Evolutionary conservation across 192 early-diverging fungal species (phyloP), one percentile per base, ranked within the genome.

Genomic region (Linnemannia schmuckeri): DNA sequence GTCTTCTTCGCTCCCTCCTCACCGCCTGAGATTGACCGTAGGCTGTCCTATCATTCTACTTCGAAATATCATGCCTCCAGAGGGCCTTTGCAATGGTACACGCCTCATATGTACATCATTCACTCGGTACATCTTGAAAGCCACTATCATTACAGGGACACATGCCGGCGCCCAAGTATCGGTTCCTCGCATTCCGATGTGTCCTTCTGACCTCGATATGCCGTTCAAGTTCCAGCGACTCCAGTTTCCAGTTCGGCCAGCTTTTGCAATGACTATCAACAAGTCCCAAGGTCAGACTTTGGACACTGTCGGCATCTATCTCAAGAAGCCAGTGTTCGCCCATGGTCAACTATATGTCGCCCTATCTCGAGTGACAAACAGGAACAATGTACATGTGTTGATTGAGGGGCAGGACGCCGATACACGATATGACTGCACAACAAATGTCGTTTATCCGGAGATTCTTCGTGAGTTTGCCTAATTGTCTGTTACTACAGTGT

Each of bases 1-100:
- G 17, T 41, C 73, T 30, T 57, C 75, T 37, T 66, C 40, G 4
- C 46, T 88, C 6, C 70, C 87, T 52, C 78, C 87, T 42, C 81
- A 88, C 66, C 12, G 61, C 12, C 47, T 88, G 20, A 40, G 1
- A 41, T 44, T 77, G 18, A 76, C 66, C 17, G 70, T 72, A 0
- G 52, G 68, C 40, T 69, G 37, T 20, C 76, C 80, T 24, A 37
- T 79, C 3, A 79, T 79, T 24, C 74, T 85, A 22, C 37, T 85
- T 13, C n/a, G 77, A 44, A 82, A 88, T 35, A 6, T 88, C 1
- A 37, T 79, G 37, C 81, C 77, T 38, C n/a, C 40, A 22, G 33
- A 74, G 4, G 81, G 81, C 4, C 69, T 88, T 8, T 88, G 81
- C 35, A 88, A 80, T 70, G 78, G 87, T 0, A 83, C 77, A 33